Evolutionary conservation across 2,329 filamentous ascomycete species (phyloP).

Genomic region (Ceratocystis destructans): DNA sequence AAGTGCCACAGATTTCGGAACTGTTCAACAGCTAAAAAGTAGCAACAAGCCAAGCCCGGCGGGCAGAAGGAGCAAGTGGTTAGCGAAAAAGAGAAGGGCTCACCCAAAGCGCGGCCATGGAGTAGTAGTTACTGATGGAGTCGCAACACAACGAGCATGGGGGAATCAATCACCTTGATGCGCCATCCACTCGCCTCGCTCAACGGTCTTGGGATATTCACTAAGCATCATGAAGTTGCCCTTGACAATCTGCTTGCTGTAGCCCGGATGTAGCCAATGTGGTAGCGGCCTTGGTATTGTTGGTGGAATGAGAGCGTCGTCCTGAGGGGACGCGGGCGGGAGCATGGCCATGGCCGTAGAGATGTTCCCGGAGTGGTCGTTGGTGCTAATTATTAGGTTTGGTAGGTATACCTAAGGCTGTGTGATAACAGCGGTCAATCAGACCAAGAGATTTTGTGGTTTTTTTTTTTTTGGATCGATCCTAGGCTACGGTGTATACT

Average conservation of each 20-base stretch:
- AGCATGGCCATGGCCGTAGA: slow-evolving; percentile 1
- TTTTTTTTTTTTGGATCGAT: background rate
- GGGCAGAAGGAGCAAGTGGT: background rate
- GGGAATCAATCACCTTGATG: slow-evolving; percentile 50
- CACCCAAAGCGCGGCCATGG: slow-evolving; percentile 23
- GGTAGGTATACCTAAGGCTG: too few species aligned
- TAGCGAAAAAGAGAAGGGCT: background rate
- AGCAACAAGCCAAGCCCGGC: slow-evolving; percentile 17
- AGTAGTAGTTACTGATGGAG: background rate
- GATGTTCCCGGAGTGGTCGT: background rate
- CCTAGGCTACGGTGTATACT: background rate
- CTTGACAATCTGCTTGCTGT: slow-evolving; percentile 68
- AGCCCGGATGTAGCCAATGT: slow-evolving; percentile 51
- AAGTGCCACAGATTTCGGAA: slow-evolving; percentile 69
- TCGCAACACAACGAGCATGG: background rate
- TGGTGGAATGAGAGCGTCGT: slow-evolving; percentile 16
- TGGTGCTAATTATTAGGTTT: background rate
- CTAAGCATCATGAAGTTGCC: slow-evolving; percentile 85
- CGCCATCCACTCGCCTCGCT: slow-evolving; percentile 75
- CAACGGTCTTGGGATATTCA: slow-evolving; percentile 68
- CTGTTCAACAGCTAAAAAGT: slow-evolving; percentile 58
- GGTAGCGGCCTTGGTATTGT: slow-evolving; percentile 31
- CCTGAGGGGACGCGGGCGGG: slow-evolving; percentile 14
- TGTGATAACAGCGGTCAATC: too few species aligned
- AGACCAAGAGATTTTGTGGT: background rate